Conservation (phyloP, 345 rosid species). For the Salix caprea region DNA sequence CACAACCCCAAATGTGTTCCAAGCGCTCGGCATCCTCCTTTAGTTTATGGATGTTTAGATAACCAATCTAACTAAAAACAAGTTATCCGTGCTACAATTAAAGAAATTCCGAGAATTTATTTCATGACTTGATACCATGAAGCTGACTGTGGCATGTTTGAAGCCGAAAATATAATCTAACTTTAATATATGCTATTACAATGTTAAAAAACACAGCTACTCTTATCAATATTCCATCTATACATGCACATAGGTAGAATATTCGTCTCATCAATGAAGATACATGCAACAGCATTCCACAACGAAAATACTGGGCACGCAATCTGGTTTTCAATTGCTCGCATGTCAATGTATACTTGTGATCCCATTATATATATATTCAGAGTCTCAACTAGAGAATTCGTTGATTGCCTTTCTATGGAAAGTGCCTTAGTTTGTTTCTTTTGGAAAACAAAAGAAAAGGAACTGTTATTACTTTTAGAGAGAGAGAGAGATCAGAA, state of each 20-base stretch:
- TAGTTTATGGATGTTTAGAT: neutral
- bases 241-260: neutral
- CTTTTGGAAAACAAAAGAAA: neutral
- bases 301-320: neutral
- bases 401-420: conserved; percentile 31
- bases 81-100: neutral
- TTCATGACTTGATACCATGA: neutral
- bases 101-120: neutral
- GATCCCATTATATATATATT: neutral
- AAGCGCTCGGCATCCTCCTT: too few species aligned
- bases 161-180: neutral
- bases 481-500: conserved; percentile 3
- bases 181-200: neutral
- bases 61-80: neutral
- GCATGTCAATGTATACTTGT: conserved; percentile 3
- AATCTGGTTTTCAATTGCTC: neutral
- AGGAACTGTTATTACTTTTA: neutral
- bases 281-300: neutral
- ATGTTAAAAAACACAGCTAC: neutral
- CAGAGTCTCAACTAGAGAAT: conserved; percentile 6
- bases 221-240: neutral
- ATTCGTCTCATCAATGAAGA: conserved; percentile 4
- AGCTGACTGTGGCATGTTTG: neutral
- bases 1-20: too few species aligned
- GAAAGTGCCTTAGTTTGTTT: conserved; percentile 19